Conservation (phyloP, 2,329 filamentous ascomycete species). For the Ophidiomyces ophidiicola region DNA sequence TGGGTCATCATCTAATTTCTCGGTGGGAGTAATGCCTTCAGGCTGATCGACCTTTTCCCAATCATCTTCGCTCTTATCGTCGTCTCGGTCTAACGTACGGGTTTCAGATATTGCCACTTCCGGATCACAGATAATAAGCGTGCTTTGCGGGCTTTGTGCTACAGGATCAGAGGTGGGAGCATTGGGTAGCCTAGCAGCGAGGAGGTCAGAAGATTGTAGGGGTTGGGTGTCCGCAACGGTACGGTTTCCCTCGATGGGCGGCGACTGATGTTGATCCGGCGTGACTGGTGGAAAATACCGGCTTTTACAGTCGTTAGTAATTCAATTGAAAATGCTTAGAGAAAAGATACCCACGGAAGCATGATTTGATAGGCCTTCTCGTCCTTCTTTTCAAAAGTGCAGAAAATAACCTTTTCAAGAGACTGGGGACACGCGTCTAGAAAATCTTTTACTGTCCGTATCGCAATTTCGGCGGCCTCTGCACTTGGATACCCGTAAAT, state of each 20-base stretch:
- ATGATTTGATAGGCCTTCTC: constrained; percentile 55
- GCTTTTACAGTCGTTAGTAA: constrained; percentile 20
- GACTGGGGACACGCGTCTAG: constrained; percentile 33
- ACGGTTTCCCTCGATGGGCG: constrained; percentile 1
- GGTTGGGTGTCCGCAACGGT: neutral
- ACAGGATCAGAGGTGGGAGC: constrained; percentile 37
- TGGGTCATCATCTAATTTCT: constrained; percentile 25
- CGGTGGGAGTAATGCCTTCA: constrained; percentile 17
- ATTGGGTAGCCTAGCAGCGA: constrained; percentile 38
- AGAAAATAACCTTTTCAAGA: constrained; percentile 69
- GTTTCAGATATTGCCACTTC: constrained; percentile 13
- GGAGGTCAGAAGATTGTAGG: constrained; percentile 17
- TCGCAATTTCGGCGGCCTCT: constrained; percentile 61
- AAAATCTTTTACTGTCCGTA: constrained; percentile 47
- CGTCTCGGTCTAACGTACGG: constrained; percentile 14
- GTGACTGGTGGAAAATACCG: constrained; percentile 39
- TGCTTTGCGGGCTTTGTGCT: constrained; percentile 32
- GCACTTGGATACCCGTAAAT: constrained; percentile 73
- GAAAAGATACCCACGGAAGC: constrained; percentile 55
- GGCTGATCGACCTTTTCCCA: constrained; percentile 30
- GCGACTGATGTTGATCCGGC: constrained; percentile 8
- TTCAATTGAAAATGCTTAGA: constrained; percentile 5
- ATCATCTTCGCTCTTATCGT: constrained; percentile 27
- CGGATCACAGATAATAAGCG: too few species aligned
- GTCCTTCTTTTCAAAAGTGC: constrained; percentile 70